A percentile compares a stretch with the other conserved stretches of the same genome.
phyloP scores from a whole-genome alignment of 1,139 yeast species.

The Candida anutae region DNA sequence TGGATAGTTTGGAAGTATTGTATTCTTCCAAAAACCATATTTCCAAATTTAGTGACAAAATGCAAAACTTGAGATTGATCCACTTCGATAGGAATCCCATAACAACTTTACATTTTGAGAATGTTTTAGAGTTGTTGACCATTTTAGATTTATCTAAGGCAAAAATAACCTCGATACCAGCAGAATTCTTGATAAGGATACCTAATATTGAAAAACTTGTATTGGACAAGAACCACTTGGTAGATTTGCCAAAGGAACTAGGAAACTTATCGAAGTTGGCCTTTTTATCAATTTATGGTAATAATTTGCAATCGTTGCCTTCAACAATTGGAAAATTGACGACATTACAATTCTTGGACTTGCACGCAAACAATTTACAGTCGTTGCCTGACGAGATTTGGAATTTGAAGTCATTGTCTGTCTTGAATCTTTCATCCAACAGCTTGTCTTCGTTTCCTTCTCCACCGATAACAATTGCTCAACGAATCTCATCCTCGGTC shows the following conservation, averaged over 20 bases:
- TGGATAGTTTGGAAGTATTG: constrained; percentile 64
- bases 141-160: constrained; percentile 76
- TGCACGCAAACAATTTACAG: constrained; percentile 81
- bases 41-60: constrained; percentile 57
- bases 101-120: constrained; percentile 60
- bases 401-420: constrained; percentile 50
- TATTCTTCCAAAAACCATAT: constrained; percentile 75
- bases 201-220: constrained; percentile 67
- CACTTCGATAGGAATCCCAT: constrained; percentile 65
- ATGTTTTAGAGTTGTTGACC: constrained; percentile 53
- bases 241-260: constrained; percentile 65
- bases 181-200: constrained; percentile 53
- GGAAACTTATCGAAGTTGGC: constrained; percentile 52
- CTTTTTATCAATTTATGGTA: constrained; percentile 63
- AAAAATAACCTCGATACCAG: constrained; percentile 66
- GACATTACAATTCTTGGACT: constrained; percentile 62
- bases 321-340: constrained; percentile 52
- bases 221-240: constrained; percentile 77
- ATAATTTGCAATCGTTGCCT: constrained; percentile 73
- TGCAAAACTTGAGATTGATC: constrained; percentile 47
- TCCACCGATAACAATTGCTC: constrained; percentile 35
- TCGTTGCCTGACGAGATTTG: constrained; percentile 62
- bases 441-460: constrained; percentile 61
- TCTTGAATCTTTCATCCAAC: constrained; percentile 76
- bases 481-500: constrained; percentile 27